These are phyloP conservation scores for Ilex aquifolium DNA, from an alignment of 257 asterid species.

Conservation along the genomic window DNA sequence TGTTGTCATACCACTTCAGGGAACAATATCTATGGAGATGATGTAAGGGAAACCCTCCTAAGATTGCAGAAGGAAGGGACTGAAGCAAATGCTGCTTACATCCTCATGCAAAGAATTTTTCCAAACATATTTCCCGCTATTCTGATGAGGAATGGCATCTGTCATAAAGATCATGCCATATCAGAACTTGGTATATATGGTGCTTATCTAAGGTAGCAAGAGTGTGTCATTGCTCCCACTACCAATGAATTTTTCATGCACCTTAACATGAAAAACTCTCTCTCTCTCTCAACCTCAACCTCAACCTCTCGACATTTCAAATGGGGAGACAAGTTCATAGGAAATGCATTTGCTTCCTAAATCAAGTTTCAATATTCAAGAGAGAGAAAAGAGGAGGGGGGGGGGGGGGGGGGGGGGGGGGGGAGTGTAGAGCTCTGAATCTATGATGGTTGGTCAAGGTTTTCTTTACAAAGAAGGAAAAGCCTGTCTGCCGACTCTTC, in stretches of 20 bases:
- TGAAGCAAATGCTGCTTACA: constrained; percentile 82
- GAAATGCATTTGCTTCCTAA: neutral
- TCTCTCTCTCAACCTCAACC: no score
- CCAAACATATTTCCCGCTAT: constrained; percentile 68
- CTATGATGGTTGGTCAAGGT: no score
- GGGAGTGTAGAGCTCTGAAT: no score
- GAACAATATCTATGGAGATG: constrained; percentile 84
- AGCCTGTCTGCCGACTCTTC: no score
- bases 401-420: no score
- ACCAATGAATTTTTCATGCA: no score
- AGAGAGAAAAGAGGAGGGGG: no score
- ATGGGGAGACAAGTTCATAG: neutral
- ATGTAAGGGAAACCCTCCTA: constrained; percentile 55
- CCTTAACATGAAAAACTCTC: neutral
- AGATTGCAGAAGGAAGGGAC: constrained; percentile 59
- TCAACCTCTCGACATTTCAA: no score
- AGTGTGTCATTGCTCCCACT: neutral
- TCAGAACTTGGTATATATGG: constrained; percentile 88
- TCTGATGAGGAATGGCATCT: constrained; percentile 67
- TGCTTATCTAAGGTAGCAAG: constrained; percentile 64
- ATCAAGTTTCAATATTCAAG: neutral
- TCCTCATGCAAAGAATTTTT: constrained; percentile 95
- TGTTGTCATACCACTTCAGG: constrained; percentile 34
- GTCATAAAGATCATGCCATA: constrained; percentile 59
- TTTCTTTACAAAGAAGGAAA: no score